These are phyloP conservation scores for Epichloe festucae DNA, from an alignment of 2,329 filamentous ascomycete species.

Conservation along the genomic window DNA sequence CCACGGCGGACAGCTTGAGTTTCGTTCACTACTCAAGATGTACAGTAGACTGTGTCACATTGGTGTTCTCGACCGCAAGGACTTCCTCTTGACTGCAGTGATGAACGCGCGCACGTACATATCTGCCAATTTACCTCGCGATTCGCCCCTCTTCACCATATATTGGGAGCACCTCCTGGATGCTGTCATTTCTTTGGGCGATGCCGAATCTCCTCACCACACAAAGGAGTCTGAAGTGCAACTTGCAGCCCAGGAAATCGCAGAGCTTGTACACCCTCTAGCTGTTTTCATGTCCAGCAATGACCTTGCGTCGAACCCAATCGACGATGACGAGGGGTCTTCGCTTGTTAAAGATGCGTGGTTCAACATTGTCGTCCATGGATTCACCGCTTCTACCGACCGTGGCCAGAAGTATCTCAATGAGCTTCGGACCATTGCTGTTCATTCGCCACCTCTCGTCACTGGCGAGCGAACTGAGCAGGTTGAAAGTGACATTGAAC, in stretches of 20 bases:
- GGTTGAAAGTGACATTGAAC: conserved; percentile 88
- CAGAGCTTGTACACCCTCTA: conserved; percentile 75
- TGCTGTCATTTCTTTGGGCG: conserved; percentile 78
- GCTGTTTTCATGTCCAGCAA: conserved; percentile 66
- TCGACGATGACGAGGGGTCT: conserved; percentile 54
- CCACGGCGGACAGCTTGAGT: conserved; percentile 66
- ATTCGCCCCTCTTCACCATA: conserved; percentile 66
- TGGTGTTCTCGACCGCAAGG: conserved; percentile 56
- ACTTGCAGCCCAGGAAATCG: conserved; percentile 74
- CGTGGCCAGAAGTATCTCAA: conserved; percentile 59
- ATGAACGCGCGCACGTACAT: conserved; percentile 70
- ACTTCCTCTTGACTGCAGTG: conserved; percentile 56
- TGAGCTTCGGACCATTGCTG: conserved; percentile 73
- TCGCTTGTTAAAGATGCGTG: conserved; percentile 78
- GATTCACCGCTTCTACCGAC: conserved; percentile 64
- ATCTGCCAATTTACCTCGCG: conserved; percentile 52
- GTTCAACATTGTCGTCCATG: conserved; percentile 96
- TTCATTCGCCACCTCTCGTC: conserved; percentile 76
- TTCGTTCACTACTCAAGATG: conserved; percentile 73
- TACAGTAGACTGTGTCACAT: conserved; percentile 65
- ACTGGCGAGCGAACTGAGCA: conserved; percentile 81
- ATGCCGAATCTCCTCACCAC: conserved; percentile 62
- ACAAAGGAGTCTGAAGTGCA: conserved; percentile 68
- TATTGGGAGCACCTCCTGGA: conserved; percentile 79
- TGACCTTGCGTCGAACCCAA: conserved; percentile 36